phyloP scores from a whole-genome alignment of 495 filamentous ascomycete genomes.

The Lophiostoma macrostomum region DNA sequence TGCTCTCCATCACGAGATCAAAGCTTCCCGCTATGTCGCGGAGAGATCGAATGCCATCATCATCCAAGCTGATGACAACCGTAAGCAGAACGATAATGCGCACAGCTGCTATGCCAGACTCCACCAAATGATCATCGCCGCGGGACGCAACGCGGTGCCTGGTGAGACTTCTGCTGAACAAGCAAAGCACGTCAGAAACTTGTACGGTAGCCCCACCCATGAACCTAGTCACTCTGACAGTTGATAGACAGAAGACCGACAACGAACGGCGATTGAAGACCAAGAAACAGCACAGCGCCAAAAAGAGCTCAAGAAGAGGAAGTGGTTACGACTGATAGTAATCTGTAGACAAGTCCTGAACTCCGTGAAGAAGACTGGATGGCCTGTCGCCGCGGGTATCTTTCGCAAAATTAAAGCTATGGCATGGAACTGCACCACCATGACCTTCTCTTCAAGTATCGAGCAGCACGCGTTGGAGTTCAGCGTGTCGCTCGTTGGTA shows the following conservation, averaged over 20 bases:
- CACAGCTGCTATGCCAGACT: conserved; percentile 63
- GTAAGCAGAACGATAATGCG: conserved; percentile 64
- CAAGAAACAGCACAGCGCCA: conserved; percentile 77
- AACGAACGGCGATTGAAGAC: conserved; percentile 64
- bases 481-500: conserved; percentile 14
- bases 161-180: conserved; percentile 64
- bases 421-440: no score
- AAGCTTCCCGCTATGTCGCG: conserved; percentile 67
- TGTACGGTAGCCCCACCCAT: conserved; percentile 53
- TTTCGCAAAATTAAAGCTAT: no score
- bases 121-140: conserved; percentile 53
- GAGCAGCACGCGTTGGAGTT: conserved; percentile 11
- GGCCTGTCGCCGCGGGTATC: no score
- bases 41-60: conserved; percentile 59
- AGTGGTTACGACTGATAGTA: conserved; percentile 37
- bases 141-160: conserved; percentile 54
- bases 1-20: conserved; percentile 61
- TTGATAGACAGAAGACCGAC: conserved; percentile 63
- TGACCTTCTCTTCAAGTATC: conserved; percentile 12
- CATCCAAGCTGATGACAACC: conserved; percentile 64
- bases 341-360: no score
- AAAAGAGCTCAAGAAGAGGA: conserved; percentile 69
- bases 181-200: conserved; percentile 54
- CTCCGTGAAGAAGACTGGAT: no score
- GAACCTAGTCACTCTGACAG: neutral